These are phyloP conservation scores for Eucalyptus globulus DNA, from an alignment of 345 rosid genomes.

Conservation along the genomic window DNA sequence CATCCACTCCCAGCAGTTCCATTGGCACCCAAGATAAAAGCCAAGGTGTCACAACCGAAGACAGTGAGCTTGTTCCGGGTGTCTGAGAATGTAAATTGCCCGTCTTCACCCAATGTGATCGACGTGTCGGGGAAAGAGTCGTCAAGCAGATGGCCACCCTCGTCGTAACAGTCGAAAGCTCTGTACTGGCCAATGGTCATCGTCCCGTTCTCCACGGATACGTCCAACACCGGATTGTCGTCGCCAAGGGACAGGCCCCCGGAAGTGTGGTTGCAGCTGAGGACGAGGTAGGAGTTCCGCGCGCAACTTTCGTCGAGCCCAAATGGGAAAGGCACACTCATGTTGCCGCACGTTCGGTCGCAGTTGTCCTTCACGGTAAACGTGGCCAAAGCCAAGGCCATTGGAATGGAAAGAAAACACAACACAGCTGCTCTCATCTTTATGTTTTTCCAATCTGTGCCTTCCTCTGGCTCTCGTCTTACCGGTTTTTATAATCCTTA, in stretches of 20 bases:
- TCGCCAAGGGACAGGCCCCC: not conserved
- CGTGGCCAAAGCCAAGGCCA: not conserved
- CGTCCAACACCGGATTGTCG: not conserved
- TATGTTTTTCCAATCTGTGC: not conserved
- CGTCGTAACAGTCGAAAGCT: no score
- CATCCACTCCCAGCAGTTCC: not conserved
- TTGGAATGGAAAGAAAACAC: not conserved
- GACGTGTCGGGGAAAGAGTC: no score
- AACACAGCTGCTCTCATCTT: not conserved
- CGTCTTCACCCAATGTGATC: no score
- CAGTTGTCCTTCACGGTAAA: not conserved
- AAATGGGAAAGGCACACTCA: not conserved
- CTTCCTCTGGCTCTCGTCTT: not conserved
- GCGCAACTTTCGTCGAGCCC: not conserved
- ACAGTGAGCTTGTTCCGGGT: no score
- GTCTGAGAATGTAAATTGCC: no score
- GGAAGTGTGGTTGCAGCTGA: not conserved
- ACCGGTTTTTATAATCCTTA: not conserved
- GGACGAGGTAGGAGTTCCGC: not conserved
- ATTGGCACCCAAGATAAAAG: not conserved
- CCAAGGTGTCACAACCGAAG: not conserved
- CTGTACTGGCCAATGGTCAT: no score
- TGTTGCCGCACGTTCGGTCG: not conserved
- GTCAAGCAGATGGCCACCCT: no score
- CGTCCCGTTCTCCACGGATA: no score